phyloP scores from a whole-genome alignment of 306 rosid genomes.

The Inga oerstediana region DNA sequence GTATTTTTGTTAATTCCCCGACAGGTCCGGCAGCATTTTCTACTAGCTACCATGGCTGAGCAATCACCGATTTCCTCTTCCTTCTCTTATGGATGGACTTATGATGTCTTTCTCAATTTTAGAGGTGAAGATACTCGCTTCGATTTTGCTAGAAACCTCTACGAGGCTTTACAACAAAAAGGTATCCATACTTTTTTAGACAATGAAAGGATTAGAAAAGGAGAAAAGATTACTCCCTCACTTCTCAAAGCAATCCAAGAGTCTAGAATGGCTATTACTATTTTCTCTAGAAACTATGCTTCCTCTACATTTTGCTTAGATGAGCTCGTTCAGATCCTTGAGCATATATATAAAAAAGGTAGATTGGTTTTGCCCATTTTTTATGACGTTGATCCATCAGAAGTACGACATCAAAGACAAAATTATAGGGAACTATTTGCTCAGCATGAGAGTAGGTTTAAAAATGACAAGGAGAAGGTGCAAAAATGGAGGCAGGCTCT shows the following conservation, averaged over 20 bases:
- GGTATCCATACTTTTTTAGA: neutral
- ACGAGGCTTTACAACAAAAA: neutral
- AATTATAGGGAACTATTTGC: neutral
- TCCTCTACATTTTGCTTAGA: neutral
- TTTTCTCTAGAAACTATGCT: neutral
- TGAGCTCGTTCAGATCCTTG: neutral
- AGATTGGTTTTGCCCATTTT: slow-evolving; percentile 3
- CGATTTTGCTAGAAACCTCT: neutral
- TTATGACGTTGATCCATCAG: neutral
- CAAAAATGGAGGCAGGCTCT: neutral
- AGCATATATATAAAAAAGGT: neutral
- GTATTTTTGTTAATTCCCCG: neutral
- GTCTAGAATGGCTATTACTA: neutral
- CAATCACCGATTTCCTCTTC: neutral
- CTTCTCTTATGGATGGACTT: neutral
- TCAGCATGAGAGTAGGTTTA: neutral
- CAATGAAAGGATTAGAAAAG: neutral
- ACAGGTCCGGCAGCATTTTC: neutral
- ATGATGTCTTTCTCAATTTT: neutral
- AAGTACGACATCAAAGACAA: neutral
- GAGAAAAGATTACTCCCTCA: neutral
- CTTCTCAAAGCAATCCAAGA: slow-evolving; percentile 10
- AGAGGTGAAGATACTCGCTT: neutral
- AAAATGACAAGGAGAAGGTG: neutral
- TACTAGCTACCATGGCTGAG: neutral